Conservation (phyloP, 1,139 yeast species). For the Sugiyamaella sp. region DNA sequence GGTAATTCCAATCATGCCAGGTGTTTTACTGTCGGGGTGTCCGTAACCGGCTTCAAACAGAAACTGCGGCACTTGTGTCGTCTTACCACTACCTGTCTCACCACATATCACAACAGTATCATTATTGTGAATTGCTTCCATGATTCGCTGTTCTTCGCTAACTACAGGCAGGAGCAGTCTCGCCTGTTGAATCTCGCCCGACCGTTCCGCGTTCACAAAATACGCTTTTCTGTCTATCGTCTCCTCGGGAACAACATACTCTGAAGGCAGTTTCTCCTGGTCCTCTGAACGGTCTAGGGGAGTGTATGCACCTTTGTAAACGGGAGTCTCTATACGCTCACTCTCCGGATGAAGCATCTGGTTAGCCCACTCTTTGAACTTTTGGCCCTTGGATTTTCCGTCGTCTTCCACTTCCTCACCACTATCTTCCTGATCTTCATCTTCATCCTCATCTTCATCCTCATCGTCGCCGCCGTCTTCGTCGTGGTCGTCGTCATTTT, state of each 20-base stretch:
- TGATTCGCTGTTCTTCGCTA: conserved; percentile 86
- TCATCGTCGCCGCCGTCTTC: conserved; percentile 32
- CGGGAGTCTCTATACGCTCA: conserved; percentile 38
- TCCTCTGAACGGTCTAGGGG: conserved; percentile 44
- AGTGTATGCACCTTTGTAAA: conserved; percentile 38
- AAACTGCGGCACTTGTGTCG: conserved; percentile 96
- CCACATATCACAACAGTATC: conserved; percentile 93
- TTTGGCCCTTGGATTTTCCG: conserved; percentile 45
- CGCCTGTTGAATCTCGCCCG: conserved; percentile 62
- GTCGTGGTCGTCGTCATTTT: conserved; percentile 20
- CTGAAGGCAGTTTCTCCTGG: conserved; percentile 46
- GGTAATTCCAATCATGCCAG: conserved; percentile 94
- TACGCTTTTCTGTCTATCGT: conserved; percentile 61
- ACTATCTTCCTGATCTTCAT: conserved; percentile 31
- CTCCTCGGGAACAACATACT: conserved; percentile 55
- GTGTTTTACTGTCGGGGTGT: conserved; percentile 59
- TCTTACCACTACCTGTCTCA: conserved; percentile 98
- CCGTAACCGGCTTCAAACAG: conserved; percentile 90
- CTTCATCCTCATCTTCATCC: conserved; percentile 29
- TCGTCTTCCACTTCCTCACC: conserved; percentile 25
- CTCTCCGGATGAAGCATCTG: conserved; percentile 37
- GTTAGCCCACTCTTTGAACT: conserved; percentile 59
- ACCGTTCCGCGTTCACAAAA: conserved; percentile 67
- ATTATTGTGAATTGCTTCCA: conserved; percentile 95
- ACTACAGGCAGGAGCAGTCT: conserved; percentile 83